Base-by-base conservation (phyloP, 176 grass and related monocot species). In the Oropetium thomaeum region DNA sequence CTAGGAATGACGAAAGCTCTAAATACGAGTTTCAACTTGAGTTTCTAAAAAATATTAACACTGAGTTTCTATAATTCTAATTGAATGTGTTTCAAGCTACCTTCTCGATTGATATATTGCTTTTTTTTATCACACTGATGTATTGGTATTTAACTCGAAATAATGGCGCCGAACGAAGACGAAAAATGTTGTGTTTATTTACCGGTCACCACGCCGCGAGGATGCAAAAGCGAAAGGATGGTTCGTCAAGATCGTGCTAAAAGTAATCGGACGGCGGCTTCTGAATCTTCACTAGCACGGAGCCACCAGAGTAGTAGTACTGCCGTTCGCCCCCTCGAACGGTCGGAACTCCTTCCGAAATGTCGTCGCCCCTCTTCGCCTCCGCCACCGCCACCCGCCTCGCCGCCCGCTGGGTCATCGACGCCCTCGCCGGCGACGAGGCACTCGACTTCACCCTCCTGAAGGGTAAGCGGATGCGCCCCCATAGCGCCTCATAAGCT, bases 371-470 rank as follows among this genome's bases (percentile, higher is more conserved):
- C 10, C 9, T 13, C 67, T 30, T 3, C 43, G 67, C 43, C 38
- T 59, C 58, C 58, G 37, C 39, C 38, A 15, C 40, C 10, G 55
- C 58, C 44, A 31, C 44, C 33, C 44, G 69, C 41, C 5, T 73
- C 44, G 79, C 79, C 26, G 33, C 43, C 60, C 35, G 28, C 7
- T 82, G 61, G 70, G 61, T 67, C 27, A 27, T n/a, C 47, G 70
- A 74, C 19, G 70, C 60, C 70, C 69, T 82, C 74, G 74, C 74
- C 74, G 66, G 26, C 27, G 65, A 63, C 66, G 82, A 84, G 43
- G 4, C 25, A 55, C 19, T 71, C 66, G 44, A 84, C 7, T 78
- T 84, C 66, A 62, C 74, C 44, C 1, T 25, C 26, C 1, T 78
- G 27, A 70, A 63, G 44, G 66, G 74, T 83, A 51, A 51, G 41